Conservation (phyloP, 2,329 filamentous ascomycete genomes). For the Cercospora zeae-maydis region DNA sequence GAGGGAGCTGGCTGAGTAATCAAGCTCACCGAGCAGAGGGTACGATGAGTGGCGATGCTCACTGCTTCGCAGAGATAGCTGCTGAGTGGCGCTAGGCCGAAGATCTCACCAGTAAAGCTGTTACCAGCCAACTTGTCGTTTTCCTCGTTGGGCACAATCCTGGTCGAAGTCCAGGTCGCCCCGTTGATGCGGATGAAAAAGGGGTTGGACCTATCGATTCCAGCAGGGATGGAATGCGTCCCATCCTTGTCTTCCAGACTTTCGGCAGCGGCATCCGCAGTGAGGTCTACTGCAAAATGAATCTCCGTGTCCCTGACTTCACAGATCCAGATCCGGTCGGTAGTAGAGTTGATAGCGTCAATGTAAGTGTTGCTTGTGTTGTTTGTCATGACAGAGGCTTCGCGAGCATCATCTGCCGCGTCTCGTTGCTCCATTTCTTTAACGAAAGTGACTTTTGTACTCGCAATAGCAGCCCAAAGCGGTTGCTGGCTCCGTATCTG, state of each 20-base stretch:
- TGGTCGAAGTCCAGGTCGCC: slow-evolving; percentile 73
- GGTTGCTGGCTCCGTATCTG: slow-evolving; percentile 88
- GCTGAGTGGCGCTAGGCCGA: slow-evolving; percentile 65
- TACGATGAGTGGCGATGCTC: slow-evolving; percentile 60
- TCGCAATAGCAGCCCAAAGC: slow-evolving; percentile 89
- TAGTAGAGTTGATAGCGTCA: slow-evolving; percentile 57
- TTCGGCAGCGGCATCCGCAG: slow-evolving; percentile 27
- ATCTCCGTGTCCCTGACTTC: slow-evolving; percentile 76
- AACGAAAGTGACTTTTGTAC: slow-evolving; percentile 93
- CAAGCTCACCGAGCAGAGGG: slow-evolving; percentile 69
- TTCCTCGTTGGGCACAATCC: slow-evolving; percentile 53
- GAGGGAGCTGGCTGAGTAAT: slow-evolving; percentile 61
- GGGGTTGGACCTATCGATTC: slow-evolving; percentile 66
- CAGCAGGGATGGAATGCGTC: slow-evolving; percentile 40
- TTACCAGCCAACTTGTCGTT: slow-evolving; percentile 38
- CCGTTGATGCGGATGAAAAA: slow-evolving; percentile 78
- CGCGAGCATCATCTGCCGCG: slow-evolving; percentile 67
- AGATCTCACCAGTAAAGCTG: slow-evolving; percentile 68
- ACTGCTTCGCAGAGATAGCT: slow-evolving; percentile 79
- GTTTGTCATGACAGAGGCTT: slow-evolving; percentile 71
- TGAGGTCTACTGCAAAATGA: slow-evolving; percentile 54
- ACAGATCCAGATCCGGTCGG: slow-evolving; percentile 72
- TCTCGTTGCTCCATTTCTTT: slow-evolving; percentile 75
- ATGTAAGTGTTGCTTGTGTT: slow-evolving; percentile 61
- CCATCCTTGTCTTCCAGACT: slow-evolving; percentile 35